Evolutionary conservation across 495 filamentous ascomycete genomes (phyloP).

Genomic region (Aspergillus haitiensis): DNA sequence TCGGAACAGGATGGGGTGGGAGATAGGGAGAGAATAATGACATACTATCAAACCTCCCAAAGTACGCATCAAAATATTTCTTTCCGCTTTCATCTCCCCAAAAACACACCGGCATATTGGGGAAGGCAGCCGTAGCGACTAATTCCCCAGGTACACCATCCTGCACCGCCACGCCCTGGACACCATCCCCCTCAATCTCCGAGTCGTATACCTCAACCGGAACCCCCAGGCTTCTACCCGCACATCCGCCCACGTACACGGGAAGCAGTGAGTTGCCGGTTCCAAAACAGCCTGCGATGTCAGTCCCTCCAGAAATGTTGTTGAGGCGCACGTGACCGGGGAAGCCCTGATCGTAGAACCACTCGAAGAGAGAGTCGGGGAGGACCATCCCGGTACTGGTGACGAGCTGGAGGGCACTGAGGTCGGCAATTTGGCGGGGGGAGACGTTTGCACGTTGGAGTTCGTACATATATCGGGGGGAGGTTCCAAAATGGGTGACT

Average conservation of each 20-base stretch:
- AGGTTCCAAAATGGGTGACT: constrained; percentile 62
- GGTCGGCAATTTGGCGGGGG: constrained; percentile 60
- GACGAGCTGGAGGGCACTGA: constrained; percentile 58
- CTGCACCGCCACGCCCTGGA: constrained; percentile 51
- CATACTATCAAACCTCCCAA: constrained; percentile 57
- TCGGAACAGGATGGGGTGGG: no score
- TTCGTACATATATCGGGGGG: constrained; percentile 71
- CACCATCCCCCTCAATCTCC: constrained; percentile 52
- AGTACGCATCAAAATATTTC: constrained; percentile 68
- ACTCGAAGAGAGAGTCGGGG: constrained; percentile 67
- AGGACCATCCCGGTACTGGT: constrained; percentile 76
- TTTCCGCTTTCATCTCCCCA: constrained; percentile 59
- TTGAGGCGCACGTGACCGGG: constrained; percentile 59
- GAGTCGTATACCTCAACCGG: constrained; percentile 65
- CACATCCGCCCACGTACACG: constrained; percentile 68
- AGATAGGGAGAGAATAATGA: no score
- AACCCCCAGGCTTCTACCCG: constrained; percentile 61
- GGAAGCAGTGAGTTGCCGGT: constrained; percentile 64
- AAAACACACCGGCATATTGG: constrained; percentile 71
- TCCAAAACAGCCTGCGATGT: constrained; percentile 71
- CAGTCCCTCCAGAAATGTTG: constrained; percentile 77
- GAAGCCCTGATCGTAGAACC: constrained; percentile 78
- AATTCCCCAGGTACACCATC: constrained; percentile 70
- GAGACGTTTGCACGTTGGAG: constrained; percentile 56
- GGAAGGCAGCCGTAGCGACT: constrained; percentile 65